Evolutionary conservation across 257 asterid species (phyloP), one percentile per base, ranked within the genome.

Genomic region (Nemophila menziesii): DNA sequence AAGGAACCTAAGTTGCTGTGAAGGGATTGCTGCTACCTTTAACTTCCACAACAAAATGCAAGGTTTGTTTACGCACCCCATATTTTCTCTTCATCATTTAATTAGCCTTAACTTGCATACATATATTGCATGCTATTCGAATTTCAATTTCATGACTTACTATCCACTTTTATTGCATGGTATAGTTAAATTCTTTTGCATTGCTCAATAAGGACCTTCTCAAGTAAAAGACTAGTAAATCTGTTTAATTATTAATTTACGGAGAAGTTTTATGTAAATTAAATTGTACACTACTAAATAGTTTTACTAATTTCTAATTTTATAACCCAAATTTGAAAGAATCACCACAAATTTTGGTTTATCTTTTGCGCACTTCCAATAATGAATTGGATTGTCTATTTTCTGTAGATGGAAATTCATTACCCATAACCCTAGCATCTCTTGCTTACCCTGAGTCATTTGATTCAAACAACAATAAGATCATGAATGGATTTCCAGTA

Each of bases 401-500:
- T 24, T 9, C 56, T 23, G 39, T 47, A 18, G 69, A 74, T 34
- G 68, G 54, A 33, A 64, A 49, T 65, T 63, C 67, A 13, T 22
- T 65, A 39, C 43, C 59, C 17, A 36, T 71, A 13, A 21, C 61
- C 54, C 22, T 52, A 8, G 16, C 48, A 4, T 53, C 75, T 18
- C 48, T 45, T 15, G 46, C 43, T 27, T 65, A 58, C 42, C 20
- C 69, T 5, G 60, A 61, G 20, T 54, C 61, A 16, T 16, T 47
- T 21, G 55, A 48, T 17, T 9, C 50, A 52, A 72, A 50, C 16
- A 29, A 45, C 6, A 55, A 45, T 33, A 71, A 60, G 18, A 46
- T 46, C 18, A 51, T 62, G 66, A 47, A 50, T 40, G 78, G 73
- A 20, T 58, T 64, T 51, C 61, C 64, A 22, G 8, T 49, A 19